These are phyloP conservation scores for Neurospora sp. DNA, from an alignment of 495 filamentous ascomycete species.

Conservation along the genomic window DNA sequence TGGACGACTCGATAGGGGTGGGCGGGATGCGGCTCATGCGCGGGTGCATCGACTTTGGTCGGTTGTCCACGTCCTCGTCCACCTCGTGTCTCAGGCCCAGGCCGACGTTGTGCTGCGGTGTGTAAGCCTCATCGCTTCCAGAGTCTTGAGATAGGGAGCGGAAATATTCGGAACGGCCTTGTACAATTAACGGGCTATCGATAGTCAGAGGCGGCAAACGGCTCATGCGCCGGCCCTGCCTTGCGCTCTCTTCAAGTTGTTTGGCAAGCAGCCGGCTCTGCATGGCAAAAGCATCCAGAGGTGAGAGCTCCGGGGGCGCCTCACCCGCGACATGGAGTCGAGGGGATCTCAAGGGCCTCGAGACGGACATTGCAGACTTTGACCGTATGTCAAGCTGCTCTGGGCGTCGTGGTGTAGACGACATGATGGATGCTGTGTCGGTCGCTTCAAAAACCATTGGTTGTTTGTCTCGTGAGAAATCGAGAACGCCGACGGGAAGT, in stretches of 20 bases:
- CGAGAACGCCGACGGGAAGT: neutral
- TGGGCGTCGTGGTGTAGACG: slow-evolving; percentile 41
- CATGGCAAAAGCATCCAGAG: slow-evolving; percentile 85
- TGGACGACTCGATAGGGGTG: slow-evolving; percentile 36
- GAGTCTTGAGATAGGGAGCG: slow-evolving; percentile 46
- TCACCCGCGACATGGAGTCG: slow-evolving; percentile 76
- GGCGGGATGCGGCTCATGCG: slow-evolving; percentile 56
- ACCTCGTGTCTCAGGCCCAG: slow-evolving; percentile 44
- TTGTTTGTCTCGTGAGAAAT: neutral
- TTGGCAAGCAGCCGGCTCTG: slow-evolving; percentile 81
- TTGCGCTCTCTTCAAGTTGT: slow-evolving; percentile 68
- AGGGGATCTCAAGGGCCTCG: slow-evolving; percentile 51
- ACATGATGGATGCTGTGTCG: slow-evolving; percentile 17
- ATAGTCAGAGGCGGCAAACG: slow-evolving; percentile 74
- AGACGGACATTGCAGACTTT: slow-evolving; percentile 50
- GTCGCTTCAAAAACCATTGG: slow-evolving; percentile 1
- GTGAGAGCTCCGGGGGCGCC: slow-evolving; percentile 82
- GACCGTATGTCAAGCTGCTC: slow-evolving; percentile 54
- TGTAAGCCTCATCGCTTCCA: slow-evolving; percentile 26
- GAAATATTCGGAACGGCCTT: slow-evolving; percentile 65
- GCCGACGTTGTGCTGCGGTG: slow-evolving; percentile 23
- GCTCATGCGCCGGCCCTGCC: slow-evolving; percentile 66
- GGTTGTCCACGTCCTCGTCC: slow-evolving; percentile 42
- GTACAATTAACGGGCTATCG: slow-evolving; percentile 54
- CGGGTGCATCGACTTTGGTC: slow-evolving; percentile 65